Evolutionary conservation across 345 rosid species (phyloP).

Genomic region (Laguncularia racemosa): DNA sequence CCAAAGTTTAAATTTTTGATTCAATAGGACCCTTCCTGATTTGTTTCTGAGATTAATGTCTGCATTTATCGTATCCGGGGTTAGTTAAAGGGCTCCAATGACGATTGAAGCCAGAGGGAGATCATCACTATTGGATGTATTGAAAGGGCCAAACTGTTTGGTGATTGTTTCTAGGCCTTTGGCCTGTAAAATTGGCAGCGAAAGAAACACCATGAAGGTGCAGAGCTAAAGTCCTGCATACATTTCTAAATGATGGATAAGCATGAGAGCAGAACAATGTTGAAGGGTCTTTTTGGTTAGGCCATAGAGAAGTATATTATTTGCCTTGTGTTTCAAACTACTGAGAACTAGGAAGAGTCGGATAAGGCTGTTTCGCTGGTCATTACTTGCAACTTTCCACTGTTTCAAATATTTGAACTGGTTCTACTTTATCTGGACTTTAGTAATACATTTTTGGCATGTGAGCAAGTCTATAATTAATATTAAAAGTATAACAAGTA

Average conservation of each 20-base stretch:
- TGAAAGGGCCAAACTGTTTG: slow-evolving; percentile 24
- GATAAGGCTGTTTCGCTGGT: no score
- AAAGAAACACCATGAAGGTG: slow-evolving; percentile 3
- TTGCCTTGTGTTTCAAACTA: no score
- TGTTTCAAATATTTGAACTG: no score
- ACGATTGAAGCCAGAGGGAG: slow-evolving; percentile 18
- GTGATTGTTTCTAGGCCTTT: not conserved
- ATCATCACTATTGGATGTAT: slow-evolving; percentile 14
- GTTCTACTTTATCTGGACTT: no score
- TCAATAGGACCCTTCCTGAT: slow-evolving; percentile 35
- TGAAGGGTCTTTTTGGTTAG: no score
- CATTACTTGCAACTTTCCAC: no score
- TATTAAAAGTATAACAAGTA: no score
- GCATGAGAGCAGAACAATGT: no score
- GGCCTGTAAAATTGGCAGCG: not conserved
- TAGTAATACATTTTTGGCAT: no score
- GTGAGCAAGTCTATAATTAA: no score
- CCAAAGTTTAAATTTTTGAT: slow-evolving; percentile 28
- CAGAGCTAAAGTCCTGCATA: slow-evolving; percentile 2
- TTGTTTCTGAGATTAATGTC: slow-evolving; percentile 16
- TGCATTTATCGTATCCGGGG: slow-evolving; percentile 32
- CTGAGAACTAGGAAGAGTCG: no score
- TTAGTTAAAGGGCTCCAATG: slow-evolving; percentile 40
- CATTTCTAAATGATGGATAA: not conserved
- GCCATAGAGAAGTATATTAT: no score